Evolutionary conservation across 371 early-diverging fungal species (phyloP).

Genomic region (Mucor mucedo): DNA sequence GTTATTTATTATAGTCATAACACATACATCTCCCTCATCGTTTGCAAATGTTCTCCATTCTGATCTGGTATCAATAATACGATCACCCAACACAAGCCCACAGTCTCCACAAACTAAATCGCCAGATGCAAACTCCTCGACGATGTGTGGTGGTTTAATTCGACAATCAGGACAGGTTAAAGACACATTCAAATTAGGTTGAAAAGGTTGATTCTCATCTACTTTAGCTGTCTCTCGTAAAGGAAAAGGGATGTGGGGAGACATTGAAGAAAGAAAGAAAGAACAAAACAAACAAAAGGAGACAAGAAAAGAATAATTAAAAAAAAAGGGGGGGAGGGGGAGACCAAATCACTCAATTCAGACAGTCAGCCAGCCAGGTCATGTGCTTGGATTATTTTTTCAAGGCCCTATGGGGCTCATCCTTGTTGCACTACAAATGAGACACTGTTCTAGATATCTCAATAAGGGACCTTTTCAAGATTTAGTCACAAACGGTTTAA

Average conservation of each 20-base stretch:
- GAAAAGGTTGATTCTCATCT: conserved; percentile 37
- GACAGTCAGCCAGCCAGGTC: too few relatives aligned
- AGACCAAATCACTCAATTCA: too few relatives aligned
- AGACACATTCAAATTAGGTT: conserved; percentile 63
- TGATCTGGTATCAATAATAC: conserved; percentile 98
- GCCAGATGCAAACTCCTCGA: conserved; percentile 93
- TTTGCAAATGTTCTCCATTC: conserved; percentile 99
- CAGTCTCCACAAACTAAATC: conserved; percentile 98
- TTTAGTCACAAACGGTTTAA: too few relatives aligned
- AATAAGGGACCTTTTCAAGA: too few relatives aligned
- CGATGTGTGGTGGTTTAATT: conserved; percentile 85
- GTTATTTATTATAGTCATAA: too few relatives aligned
- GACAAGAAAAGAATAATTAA: background rate
- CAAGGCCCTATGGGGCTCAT: too few relatives aligned
- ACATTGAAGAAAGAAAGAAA: conserved; percentile 26
- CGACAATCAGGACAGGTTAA: conserved; percentile 84
- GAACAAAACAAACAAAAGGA: background rate
- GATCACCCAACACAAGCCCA: conserved; percentile 93
- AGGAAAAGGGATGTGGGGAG: conserved; percentile 48
- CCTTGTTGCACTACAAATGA: too few relatives aligned
- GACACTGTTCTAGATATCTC: too few relatives aligned
- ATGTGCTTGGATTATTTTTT: too few relatives aligned
- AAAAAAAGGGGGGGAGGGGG: too few relatives aligned
- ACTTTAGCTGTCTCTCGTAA: conserved; percentile 42
- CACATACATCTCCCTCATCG: conserved; percentile 81